Evolutionary conservation across 2,329 filamentous ascomycete genomes (phyloP).

Genomic region (Fusarium transvaalense): DNA sequence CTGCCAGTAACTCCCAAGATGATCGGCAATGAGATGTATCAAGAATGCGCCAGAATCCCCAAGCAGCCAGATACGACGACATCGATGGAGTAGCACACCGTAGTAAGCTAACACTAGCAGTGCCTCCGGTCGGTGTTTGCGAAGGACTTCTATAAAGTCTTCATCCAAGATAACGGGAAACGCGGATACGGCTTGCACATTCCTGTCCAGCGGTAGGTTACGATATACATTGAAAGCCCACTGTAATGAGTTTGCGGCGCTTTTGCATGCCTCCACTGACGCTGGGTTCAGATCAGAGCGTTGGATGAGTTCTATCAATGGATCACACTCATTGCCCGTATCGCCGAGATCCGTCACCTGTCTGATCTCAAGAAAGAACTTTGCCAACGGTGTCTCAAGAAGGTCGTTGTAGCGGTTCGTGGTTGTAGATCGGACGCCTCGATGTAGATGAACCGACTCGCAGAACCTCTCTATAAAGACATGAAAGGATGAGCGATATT

Average conservation of each 20-base stretch:
- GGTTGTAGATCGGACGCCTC: slow-evolving; percentile 57
- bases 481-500: slow-evolving; percentile 55
- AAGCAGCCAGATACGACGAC: slow-evolving; percentile 57
- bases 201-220: slow-evolving; percentile 40
- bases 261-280: slow-evolving; percentile 49
- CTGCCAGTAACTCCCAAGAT: slow-evolving; percentile 53
- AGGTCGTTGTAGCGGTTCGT: slow-evolving; percentile 53
- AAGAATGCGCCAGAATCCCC: slow-evolving; percentile 51
- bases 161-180: slow-evolving; percentile 51
- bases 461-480: slow-evolving; percentile 57
- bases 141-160: slow-evolving; percentile 54
- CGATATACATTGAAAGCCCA: slow-evolving; percentile 53
- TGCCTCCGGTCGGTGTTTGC: slow-evolving; percentile 55
- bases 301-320: slow-evolving; percentile 50
- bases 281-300: slow-evolving; percentile 49
- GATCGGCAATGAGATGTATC: slow-evolving; percentile 50
- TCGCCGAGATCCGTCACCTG: slow-evolving; percentile 26
- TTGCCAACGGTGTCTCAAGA: slow-evolving; percentile 52
- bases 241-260: slow-evolving; percentile 49
- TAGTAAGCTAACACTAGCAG: slow-evolving; percentile 64
- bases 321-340: slow-evolving; percentile 46
- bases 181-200: slow-evolving; percentile 51
- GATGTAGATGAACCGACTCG: slow-evolving; percentile 58
- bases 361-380: slow-evolving; percentile 43
- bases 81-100: slow-evolving; percentile 61